Percentiles rank a stretch among this genome's conserved stretches.
Evolutionary conservation across 2,329 filamentous ascomycete species (phyloP).

Genomic region (Xylariaceae sp.): DNA sequence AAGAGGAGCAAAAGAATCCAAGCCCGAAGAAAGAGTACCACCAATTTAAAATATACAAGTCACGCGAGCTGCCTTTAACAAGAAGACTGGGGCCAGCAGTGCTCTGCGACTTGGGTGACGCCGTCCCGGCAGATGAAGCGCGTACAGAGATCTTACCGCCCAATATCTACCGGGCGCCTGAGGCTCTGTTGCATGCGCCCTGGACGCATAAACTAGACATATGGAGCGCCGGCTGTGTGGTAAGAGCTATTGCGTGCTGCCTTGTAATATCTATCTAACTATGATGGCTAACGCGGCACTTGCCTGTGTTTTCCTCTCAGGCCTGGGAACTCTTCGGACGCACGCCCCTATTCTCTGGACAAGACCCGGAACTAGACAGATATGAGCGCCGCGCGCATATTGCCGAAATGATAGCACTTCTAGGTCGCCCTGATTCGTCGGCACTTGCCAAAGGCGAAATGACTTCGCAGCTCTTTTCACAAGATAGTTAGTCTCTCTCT

Average conservation of each 20-base stretch:
- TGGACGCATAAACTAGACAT: constrained; percentile 47
- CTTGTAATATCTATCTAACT: too few species aligned
- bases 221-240: constrained; percentile 48
- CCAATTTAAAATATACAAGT: constrained; percentile 39
- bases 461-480: too few species aligned
- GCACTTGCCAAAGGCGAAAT: constrained; percentile 25
- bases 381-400: constrained; percentile 43
- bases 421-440: constrained; percentile 37
- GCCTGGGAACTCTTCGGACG: constrained; percentile 45
- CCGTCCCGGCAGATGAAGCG: constrained; percentile 32
- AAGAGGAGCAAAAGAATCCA: constrained; percentile 37
- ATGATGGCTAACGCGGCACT: too few species aligned
- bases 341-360: constrained; percentile 37
- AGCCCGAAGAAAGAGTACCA: constrained; percentile 38
- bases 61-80: constrained; percentile 31
- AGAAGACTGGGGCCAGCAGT: background rate
- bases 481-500: too few species aligned
- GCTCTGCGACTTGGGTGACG: constrained; percentile 45
- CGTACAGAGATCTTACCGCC: constrained; percentile 38
- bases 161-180: constrained; percentile 37
- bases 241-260: constrained; percentile 25
- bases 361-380: constrained; percentile 34
- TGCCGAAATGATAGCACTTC: constrained; percentile 42
- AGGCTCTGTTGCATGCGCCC: constrained; percentile 42
- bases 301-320: constrained; percentile 19